Evolutionary conservation across 2,329 filamentous ascomycete genomes (phyloP), one percentile per base, ranked within the genome.

Genomic region (Talaromyces pinophilus): DNA sequence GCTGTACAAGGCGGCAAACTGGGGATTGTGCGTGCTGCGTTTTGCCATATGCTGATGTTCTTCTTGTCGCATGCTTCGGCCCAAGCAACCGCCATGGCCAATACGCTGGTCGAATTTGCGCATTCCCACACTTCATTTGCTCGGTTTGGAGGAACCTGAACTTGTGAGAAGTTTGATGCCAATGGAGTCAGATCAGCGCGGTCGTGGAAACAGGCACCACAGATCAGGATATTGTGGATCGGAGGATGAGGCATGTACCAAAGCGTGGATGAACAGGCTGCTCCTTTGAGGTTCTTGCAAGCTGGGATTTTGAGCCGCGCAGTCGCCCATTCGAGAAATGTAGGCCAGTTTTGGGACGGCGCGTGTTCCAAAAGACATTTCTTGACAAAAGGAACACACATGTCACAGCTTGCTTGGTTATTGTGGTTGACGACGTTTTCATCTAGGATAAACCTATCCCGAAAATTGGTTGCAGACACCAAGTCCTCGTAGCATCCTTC

Each of bases 171-270:
- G n/a, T 19, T 19, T n/a, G 48, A 46, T 28, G 64, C 59, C 59
- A 66, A 25, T 15, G 64, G 50, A 13, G 59, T 57, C 15, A 66
- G 17, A 40, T 66, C 64, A 13, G 59, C 64, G 3, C 64, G 50
- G 30, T 66, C 64, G 44, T 66, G 64, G 50, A 48, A 66, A 59
- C 64, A 66, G 7, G 59, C 64, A 40, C 64, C 64, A 11, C 64
- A 66, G 13, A 66, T 28, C 10, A 66, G 11, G 17, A 62, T 15
- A 5, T 40, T 40, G 17, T 48, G 30, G 2, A 66, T 48, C 15
- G 64, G 64, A 7, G 64, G 64, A n/a, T 62, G 60, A 19, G 64
- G 64, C 64, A 62, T 66, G 59, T 66, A 66, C 64, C 64, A 66
- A 46, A 57, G 59, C 22, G 64, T 66, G 2, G 64, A 62, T 0